Evolutionary conservation across 2,329 filamentous ascomycete species (phyloP), one percentile per base, ranked within the genome.

Genomic region (Didymella pinodella): DNA sequence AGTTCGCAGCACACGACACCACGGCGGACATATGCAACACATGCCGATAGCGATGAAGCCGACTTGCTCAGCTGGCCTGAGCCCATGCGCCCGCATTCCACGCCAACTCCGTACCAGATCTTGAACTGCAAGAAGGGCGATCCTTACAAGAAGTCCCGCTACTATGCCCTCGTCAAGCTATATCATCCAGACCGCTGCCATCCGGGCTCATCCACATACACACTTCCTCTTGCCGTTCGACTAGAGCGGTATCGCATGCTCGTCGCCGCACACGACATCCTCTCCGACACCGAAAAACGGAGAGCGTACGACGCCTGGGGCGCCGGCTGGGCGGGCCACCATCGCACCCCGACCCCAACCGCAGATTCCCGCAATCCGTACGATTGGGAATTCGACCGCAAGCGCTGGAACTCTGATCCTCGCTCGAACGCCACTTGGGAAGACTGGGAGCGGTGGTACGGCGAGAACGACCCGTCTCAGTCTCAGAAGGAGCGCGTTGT

Each of bases 391-490:
- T 64, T 61, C 31, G 66, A 76, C 68, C 63, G 70, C 14, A 57
- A 63, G 63, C 48, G 72, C 63, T 69, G 77, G 78, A 50, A 71
- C 65, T 62, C 73, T 71, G 68, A 80, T 73, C 75, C 83, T 2
- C 85, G 88, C 48, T 76, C 81, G 67, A 98, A 98, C 75, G 95
- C 92, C 0, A 98, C 95, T 0, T 99, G 95, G 95, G 95, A 99
- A 75, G 95, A 99, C 75, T 97, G 93, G 93, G 92, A 97, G 79
- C 84, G 84, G 44, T 80, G 77, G 77, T 74, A 77, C 60, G 55
- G 65, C 25, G 66, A 67, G 31, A 74, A 72, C 26, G 64, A 73
- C 58, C 60, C 63, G 16, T 59, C 57, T 48, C 69, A 76, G 70
- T 75, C 75, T 63, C 80, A 78, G 53, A 64, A 79, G 65, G 70